Percentiles rank a stretch among this genome's conserved stretches.
These are phyloP conservation scores for Suillus paluster DNA, from an alignment of 768 basidiomycete genomes.

Conservation along the genomic window DNA sequence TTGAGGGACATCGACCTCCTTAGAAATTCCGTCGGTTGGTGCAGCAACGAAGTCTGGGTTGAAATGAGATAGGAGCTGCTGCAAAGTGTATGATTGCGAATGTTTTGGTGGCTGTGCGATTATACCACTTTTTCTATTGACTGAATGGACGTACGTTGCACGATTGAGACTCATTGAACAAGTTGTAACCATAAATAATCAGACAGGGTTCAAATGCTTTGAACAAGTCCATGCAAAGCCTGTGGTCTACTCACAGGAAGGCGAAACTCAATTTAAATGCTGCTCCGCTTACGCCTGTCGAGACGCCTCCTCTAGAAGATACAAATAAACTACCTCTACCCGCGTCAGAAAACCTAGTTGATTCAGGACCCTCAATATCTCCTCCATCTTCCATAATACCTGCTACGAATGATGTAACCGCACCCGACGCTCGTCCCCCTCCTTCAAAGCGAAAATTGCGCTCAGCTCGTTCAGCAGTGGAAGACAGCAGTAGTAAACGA, in stretches of 20 bases:
- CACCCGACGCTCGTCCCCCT: slow-evolving; percentile 21
- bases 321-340: neutral
- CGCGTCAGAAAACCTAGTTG: neutral
- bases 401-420: slow-evolving; percentile 13
- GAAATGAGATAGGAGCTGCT: too few relatives aligned
- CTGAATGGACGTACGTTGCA: slow-evolving; percentile 10
- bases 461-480: slow-evolving; percentile 47
- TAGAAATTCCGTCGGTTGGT: too few relatives aligned
- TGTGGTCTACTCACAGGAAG: slow-evolving; percentile 73
- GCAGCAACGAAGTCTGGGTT: too few relatives aligned
- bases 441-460: slow-evolving; percentile 68
- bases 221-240: slow-evolving; percentile 79
- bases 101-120: neutral
- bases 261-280: slow-evolving; percentile 72
- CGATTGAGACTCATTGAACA: neutral
- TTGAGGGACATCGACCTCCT: too few relatives aligned
- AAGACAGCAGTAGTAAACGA: slow-evolving; percentile 62
- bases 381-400: slow-evolving; percentile 18
- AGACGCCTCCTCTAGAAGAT: neutral
- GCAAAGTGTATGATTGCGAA: too few relatives aligned
- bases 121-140: neutral
- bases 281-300: slow-evolving; percentile 9
- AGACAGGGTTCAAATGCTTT: slow-evolving; percentile 77
- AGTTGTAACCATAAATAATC: slow-evolving; percentile 35
- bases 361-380: neutral